Evolutionary conservation across 352 stramenopile species (phyloP).

Genomic region (Pseudoperonospora humuli): DNA sequence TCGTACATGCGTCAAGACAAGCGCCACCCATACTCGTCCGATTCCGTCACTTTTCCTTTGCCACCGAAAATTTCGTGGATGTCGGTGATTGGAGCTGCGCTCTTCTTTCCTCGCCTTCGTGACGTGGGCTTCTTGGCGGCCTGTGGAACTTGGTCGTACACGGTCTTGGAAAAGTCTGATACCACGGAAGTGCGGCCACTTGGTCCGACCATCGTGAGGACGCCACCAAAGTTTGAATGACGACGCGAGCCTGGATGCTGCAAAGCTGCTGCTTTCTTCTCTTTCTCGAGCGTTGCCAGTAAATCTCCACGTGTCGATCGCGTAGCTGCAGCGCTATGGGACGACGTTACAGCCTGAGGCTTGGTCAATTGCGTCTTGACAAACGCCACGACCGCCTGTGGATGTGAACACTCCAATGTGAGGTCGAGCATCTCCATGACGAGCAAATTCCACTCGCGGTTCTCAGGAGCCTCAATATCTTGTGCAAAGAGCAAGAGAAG

Average conservation of each 20-base stretch:
- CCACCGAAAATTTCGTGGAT: constrained; percentile 73
- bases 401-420: constrained; percentile 60
- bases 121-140: constrained; percentile 54
- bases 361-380: constrained; percentile 28
- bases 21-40: constrained; percentile 43
- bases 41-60: constrained; percentile 51
- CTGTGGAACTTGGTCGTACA: constrained; percentile 64
- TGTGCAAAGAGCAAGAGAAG: constrained; percentile 83
- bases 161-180: constrained; percentile 66
- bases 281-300: constrained; percentile 37
- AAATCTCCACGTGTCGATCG: constrained; percentile 18
- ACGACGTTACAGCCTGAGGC: background rate
- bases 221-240: constrained; percentile 85
- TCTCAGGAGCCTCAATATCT: constrained; percentile 79
- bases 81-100: constrained; percentile 40
- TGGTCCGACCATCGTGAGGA: constrained; percentile 68
- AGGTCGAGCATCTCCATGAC: constrained; percentile 87
- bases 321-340: background rate
- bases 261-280: constrained; percentile 42
- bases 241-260: constrained; percentile 34
- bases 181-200: constrained; percentile 60
- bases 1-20: background rate
- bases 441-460: constrained; percentile 82
- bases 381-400: constrained; percentile 57
- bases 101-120: constrained; percentile 38